Evolutionary conservation across 2,329 filamentous ascomycete genomes (phyloP).

Genomic region (Verticillium nubilum): DNA sequence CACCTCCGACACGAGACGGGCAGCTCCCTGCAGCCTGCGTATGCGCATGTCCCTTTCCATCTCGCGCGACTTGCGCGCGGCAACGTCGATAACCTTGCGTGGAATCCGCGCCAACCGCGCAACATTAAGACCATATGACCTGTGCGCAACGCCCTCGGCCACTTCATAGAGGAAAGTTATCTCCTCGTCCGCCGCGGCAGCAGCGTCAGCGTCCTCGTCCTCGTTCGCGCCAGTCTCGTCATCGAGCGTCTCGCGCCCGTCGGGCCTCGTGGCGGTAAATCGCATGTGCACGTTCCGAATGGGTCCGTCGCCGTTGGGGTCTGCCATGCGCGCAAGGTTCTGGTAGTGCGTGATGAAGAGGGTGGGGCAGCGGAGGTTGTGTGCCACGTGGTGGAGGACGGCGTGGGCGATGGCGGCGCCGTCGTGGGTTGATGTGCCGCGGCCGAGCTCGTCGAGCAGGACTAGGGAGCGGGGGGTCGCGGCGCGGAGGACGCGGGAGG

Average conservation of each 20-base stretch:
- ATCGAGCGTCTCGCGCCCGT: conserved; percentile 1
- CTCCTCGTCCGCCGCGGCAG: conserved; percentile 57
- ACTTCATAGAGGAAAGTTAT: conserved; percentile 96
- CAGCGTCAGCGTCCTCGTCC: conserved; percentile 15
- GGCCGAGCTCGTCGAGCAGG: conserved; percentile 89
- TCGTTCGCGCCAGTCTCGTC: conserved; percentile 3
- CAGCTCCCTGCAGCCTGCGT: conserved; percentile 52
- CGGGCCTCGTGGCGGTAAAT: conserved; percentile 50
- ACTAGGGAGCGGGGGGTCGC: conserved; percentile 81
- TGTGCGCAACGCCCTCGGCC: conserved; percentile 82
- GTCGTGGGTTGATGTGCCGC: conserved; percentile 92
- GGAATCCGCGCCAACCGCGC: conserved; percentile 81
- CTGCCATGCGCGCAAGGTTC: conserved; percentile 65
- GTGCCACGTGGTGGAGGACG: conserved; percentile 79
- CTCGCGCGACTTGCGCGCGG: conserved; percentile 71
- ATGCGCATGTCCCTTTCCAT: conserved; percentile 69
- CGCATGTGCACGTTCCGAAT: conserved; percentile 93
- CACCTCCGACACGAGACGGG: conserved; percentile 35
- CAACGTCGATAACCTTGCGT: conserved; percentile 68
- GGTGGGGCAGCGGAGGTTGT: conserved; percentile 69
- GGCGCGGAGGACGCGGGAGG: conserved; percentile 81
- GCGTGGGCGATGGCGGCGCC: conserved; percentile 93
- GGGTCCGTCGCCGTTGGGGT: conserved; percentile 32
- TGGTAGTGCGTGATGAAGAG: conserved; percentile 99
- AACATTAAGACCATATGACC: conserved; percentile 92